phyloP scores from a whole-genome alignment of 495 filamentous ascomycete species.

The Xylaria palmicola region DNA sequence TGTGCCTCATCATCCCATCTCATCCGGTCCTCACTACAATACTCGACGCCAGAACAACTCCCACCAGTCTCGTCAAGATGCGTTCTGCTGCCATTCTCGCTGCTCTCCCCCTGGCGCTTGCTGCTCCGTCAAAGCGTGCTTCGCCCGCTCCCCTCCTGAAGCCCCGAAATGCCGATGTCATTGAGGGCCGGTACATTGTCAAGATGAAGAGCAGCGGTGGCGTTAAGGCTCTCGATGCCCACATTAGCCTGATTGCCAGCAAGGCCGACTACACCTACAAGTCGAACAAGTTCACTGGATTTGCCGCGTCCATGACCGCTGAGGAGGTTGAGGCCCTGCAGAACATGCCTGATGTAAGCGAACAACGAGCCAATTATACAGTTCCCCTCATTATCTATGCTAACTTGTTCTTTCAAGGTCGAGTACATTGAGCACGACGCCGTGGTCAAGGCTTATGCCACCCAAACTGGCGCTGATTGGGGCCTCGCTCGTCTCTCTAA shows the following conservation, averaged over 20 bases:
- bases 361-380: not conserved
- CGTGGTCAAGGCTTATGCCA: slow-evolving; percentile 41
- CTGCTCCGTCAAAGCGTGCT: slow-evolving; percentile 27
- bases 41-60: too few species aligned
- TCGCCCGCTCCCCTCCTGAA: slow-evolving; percentile 27
- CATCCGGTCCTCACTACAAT: not conserved
- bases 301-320: slow-evolving; percentile 37
- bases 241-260: slow-evolving; percentile 30
- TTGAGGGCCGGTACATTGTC: slow-evolving; percentile 46
- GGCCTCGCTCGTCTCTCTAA: slow-evolving; percentile 56
- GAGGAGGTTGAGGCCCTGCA: slow-evolving; percentile 42
- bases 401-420: slow-evolving; percentile 31
- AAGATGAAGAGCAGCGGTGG: slow-evolving; percentile 35
- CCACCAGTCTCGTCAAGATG: slow-evolving; percentile 20
- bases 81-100: slow-evolving; percentile 24
- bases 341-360: slow-evolving; percentile 38
- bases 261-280: slow-evolving; percentile 44
- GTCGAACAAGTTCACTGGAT: slow-evolving; percentile 43
- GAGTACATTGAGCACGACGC: slow-evolving; percentile 54
- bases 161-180: slow-evolving; percentile 27
- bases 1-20: slow-evolving; percentile 7
- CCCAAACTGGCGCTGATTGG: slow-evolving; percentile 52
- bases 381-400: not conserved
- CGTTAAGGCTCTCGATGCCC: slow-evolving; percentile 31
- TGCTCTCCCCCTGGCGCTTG: slow-evolving; percentile 31